Conservation (phyloP, 192 early-diverging fungal genomes). For the Gaertneriomyces sp. region DNA sequence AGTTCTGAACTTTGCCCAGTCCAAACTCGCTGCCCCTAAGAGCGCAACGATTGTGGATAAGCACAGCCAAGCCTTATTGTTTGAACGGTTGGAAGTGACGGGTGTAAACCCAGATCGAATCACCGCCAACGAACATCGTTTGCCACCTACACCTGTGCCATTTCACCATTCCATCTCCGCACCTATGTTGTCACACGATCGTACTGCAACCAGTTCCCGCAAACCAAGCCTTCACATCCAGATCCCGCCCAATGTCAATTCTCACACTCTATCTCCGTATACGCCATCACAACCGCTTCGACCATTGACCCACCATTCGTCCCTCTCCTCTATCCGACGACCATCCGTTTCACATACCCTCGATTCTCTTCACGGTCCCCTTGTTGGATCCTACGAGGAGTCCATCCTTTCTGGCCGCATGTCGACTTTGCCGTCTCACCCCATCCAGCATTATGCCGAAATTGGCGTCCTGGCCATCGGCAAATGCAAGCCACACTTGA, state of each 20-base stretch:
- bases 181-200: neutral
- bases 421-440: slow-evolving; percentile 71
- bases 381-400: slow-evolving; percentile 63
- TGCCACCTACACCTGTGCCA: no score
- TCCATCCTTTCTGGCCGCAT: slow-evolving; percentile 73
- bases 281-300: neutral
- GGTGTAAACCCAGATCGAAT: no score
- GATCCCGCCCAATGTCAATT: neutral
- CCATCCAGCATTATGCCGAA: slow-evolving; percentile 66
- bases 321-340: neutral
- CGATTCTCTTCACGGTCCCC: slow-evolving; percentile 29
- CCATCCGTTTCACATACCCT: slow-evolving; percentile 20
- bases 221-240: neutral
- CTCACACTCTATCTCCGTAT: neutral
- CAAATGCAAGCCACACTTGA: slow-evolving; percentile 56
- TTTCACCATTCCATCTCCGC: no score
- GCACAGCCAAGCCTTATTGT: no score
- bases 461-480: slow-evolving; percentile 67
- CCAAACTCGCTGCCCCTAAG: neutral
- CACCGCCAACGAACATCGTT: no score
- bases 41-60: neutral
- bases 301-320: neutral
- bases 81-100: no score
- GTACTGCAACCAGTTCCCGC: neutral
- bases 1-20: slow-evolving; percentile 24